Base-by-base conservation (phyloP, 257 asterid species). In the Salvia hispanica region DNA sequence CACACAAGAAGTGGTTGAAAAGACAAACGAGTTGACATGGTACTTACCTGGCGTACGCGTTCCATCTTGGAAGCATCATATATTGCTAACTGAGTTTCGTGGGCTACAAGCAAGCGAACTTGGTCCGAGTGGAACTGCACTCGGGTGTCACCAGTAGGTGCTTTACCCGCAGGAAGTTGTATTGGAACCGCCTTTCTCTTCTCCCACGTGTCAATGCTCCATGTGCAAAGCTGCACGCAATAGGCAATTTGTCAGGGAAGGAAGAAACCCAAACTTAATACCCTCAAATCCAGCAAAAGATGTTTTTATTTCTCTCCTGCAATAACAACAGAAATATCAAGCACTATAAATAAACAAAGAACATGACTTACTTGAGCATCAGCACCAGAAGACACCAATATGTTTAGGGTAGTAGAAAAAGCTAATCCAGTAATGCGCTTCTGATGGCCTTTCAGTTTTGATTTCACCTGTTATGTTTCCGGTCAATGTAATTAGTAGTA, bases 201-300 rank as follows among this genome's bases (percentile, higher is more conserved):
- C 75, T 88, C 97, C 99, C 99, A 94, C 0, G 90, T 76, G 77
- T 94, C 97, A 54, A 94, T 94, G 84, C 96, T 94, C 99, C 99
- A 94, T 43, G 85, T 69, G 78, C 85, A 88, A 61, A 94, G 91
- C 99, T 94, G 86, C 77, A 57, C 46, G 54, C 13, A 46, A 50
- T 8, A 45, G 16, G 48, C 4, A 51, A 53, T 46, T 40, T 44
- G 10, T 67, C 66, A 50, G 64, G 53, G 60, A 71, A 44, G 57
- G 37, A 18, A 43, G 3, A 74, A 70, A 61, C 31, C 16, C 14
- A 34, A 25, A 7, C 25, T 5, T 25, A 25, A 63, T 44, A 33
- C 70, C 47, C 63, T 39, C 45, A 62, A 56, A 39, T 67, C 44
- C 45, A 21, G 40, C 15, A 56, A 55, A 36, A 62, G 9, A 54